These are phyloP conservation scores for Eragrostis curvula DNA, from an alignment of 176 grass and related monocot genomes.

Conservation along the genomic window DNA sequence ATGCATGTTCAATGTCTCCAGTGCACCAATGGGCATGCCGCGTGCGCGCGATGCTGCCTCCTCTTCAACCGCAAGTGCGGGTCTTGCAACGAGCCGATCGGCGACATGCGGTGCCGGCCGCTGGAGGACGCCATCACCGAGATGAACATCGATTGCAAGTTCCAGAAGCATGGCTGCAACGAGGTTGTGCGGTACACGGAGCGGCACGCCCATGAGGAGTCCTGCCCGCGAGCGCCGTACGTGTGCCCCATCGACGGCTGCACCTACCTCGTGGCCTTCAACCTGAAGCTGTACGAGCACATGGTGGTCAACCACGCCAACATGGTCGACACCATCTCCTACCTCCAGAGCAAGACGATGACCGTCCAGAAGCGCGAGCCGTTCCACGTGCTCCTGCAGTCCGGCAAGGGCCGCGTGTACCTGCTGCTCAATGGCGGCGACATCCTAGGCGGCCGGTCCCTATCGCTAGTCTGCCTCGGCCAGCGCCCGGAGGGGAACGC, in stretches of 20 bases:
- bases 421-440: background rate
- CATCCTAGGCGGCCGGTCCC: background rate
- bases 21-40: background rate
- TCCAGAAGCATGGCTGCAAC: background rate
- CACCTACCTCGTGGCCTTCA: background rate
- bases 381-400: too few species aligned
- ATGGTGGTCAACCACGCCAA: background rate
- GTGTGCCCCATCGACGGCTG: background rate
- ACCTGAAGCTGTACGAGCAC: background rate
- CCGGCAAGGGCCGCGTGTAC: too few species aligned
- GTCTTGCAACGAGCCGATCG: background rate
- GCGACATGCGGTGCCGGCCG: background rate
- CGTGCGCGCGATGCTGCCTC: background rate
- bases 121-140: background rate
- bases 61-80: background rate
- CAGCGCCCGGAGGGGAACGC: background rate
- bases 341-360: background rate
- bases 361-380: too few species aligned
- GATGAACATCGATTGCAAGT: background rate
- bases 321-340: background rate
- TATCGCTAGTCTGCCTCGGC: background rate
- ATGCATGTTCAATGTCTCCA: background rate
- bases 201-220: background rate
- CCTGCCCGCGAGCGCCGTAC: background rate
- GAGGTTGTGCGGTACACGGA: background rate